Evolutionary conservation across 2,329 filamentous ascomycete species (phyloP), one percentile per base, ranked within the genome.

Genomic region (Gnomoniopsis sp.): DNA sequence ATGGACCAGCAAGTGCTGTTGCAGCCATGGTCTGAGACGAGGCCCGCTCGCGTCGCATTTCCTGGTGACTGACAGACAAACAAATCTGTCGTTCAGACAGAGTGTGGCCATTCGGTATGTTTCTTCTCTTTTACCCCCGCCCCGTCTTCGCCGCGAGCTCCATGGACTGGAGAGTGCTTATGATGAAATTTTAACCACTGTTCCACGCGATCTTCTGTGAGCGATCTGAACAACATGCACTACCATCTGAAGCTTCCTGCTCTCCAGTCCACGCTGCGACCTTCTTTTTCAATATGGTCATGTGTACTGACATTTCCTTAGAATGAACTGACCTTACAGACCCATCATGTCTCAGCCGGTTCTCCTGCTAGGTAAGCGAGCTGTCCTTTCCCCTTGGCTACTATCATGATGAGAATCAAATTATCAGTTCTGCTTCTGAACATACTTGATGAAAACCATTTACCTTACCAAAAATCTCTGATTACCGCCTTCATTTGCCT

Each of bases 391-490:
- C 50, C 46, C 14, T 21, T 47, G 38, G 49, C 41, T 54, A 60
- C 71, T 74, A 79, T 71, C 69, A 79, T 88, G 86, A 89, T 88
- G 86, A 88, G 77, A 85, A 77, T 75, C 67, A 64, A 77, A 78
- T 72, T 81, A 44, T 81, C 86, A 89, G 86, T 89, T 89, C 86
- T 89, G 86, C 86, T 89, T 82, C 86, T 88, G 86, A 89, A 84
- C 67, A 69, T 72, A 66, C 74, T 76, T 88, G 85, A 87, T 82
- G 86, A 87, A 72, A 83, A 69, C 73, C 78, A 72, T 77, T 50
- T 77, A 79, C 44, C 44, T 23, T 85, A 87, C 85, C 84, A 88
- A 79, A 87, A 78, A 75, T 79, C 78, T 86, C 81, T 84, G 79
- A 84, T 73, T 61, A 62, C 66, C 63, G 41, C 58, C 58, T 52